These are phyloP conservation scores for Clarireedia sp. DNA, from an alignment of 2,329 filamentous ascomycete species.

Conservation along the genomic window DNA sequence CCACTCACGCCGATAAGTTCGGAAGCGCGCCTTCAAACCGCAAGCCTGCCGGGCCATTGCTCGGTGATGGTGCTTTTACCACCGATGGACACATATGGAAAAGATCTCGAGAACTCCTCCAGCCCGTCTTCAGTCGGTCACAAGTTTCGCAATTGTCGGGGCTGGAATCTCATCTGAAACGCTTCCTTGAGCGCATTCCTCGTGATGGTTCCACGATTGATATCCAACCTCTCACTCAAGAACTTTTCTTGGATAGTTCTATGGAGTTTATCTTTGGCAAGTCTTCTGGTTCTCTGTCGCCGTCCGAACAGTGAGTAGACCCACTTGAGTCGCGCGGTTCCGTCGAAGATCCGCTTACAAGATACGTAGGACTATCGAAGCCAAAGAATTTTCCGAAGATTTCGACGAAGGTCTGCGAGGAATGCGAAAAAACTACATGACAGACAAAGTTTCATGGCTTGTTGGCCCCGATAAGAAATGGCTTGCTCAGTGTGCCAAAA, in stretches of 20 bases:
- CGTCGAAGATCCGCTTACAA: not conserved
- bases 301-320: not conserved
- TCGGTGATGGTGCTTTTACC: conserved; percentile 48
- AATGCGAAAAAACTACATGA: conserved; percentile 10
- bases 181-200: conserved; percentile 49
- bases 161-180: conserved; percentile 51
- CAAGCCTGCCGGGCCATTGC: conserved; percentile 36
- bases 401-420: conserved; percentile 11
- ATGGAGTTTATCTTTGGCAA: conserved; percentile 15
- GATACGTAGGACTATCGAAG: not conserved
- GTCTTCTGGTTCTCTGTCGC: conserved; percentile 26
- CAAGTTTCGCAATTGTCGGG: conserved; percentile 42
- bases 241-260: conserved; percentile 52
- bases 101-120: conserved; percentile 39
- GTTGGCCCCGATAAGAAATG: conserved; percentile 4
- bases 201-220: conserved; percentile 45
- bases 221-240: conserved; percentile 54
- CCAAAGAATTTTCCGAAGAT: not conserved
- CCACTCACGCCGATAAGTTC: conserved; percentile 47
- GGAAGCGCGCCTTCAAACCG: conserved; percentile 38
- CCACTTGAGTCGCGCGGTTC: not conserved
- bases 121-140: conserved; percentile 43
- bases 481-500: conserved; percentile 5
- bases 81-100: conserved; percentile 44
- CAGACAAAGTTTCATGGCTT: conserved; percentile 6